Conservation (phyloP, 768 basidiomycete species). For the Boletus rubroflammeus region DNA sequence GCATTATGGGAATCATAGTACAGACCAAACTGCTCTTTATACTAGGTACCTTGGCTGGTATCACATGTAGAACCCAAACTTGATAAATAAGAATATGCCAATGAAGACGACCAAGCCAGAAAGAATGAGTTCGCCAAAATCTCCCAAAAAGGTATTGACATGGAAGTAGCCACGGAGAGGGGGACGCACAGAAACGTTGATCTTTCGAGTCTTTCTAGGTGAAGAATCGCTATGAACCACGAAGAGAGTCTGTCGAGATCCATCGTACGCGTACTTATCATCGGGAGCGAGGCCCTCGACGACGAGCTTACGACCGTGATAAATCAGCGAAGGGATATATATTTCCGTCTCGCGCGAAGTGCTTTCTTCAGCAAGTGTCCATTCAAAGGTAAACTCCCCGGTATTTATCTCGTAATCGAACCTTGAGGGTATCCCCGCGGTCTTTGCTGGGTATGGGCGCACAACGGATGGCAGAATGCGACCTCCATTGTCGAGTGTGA, state of each 20-base stretch:
- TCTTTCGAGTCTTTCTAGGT: constrained; percentile 45
- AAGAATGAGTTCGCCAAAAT: constrained; percentile 39
- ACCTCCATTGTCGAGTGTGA: constrained; percentile 79
- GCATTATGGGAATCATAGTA: neutral
- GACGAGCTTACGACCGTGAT: constrained; percentile 52
- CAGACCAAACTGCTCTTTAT: neutral
- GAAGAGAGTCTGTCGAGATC: constrained; percentile 69
- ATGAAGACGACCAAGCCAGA: constrained; percentile 33
- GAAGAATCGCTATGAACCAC: constrained; percentile 45
- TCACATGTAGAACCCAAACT: constrained; percentile 26
- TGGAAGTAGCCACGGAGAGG: constrained; percentile 47
- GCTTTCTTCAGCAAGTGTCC: constrained; percentile 37
- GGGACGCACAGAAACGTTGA: constrained; percentile 56
- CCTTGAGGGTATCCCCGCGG: constrained; percentile 74
- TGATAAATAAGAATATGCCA: constrained; percentile 30
- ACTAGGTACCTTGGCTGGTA: constrained; percentile 3
- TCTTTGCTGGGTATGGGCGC: constrained; percentile 89
- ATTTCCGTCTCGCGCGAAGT: constrained; percentile 74
- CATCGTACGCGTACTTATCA: constrained; percentile 59
- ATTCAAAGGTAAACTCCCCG: constrained; percentile 62
- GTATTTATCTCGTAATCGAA: constrained; percentile 79
- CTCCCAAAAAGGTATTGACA: constrained; percentile 66
- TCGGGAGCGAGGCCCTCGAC: constrained; percentile 52
- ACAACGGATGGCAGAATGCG: constrained; percentile 77
- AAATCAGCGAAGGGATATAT: constrained; percentile 65